Evolutionary conservation across 75 land plant species (phyloP).

Genomic region (Picea glauca): DNA sequence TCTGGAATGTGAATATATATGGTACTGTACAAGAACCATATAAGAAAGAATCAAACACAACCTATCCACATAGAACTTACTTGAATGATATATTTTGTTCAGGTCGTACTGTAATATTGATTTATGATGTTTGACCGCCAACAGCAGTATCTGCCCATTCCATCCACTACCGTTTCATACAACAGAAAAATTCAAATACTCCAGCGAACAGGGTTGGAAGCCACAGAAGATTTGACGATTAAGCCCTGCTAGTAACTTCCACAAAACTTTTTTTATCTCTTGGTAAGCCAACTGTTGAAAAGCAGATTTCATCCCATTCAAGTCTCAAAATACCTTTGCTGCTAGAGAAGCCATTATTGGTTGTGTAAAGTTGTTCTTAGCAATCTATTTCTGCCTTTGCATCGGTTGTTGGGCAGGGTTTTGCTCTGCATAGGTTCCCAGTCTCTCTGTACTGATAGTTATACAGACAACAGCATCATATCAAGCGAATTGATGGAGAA

Average conservation of each 20-base stretch:
- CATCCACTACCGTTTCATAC: neutral
- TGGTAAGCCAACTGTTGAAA: neutral
- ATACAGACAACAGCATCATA: neutral
- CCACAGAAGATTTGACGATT: neutral
- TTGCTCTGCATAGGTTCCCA: constrained; percentile 1
- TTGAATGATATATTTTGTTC: neutral
- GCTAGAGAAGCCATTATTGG: no score
- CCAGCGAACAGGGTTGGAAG: neutral
- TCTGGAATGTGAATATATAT: neutral
- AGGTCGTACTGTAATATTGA: neutral
- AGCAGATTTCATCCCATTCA: neutral
- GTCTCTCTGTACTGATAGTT: neutral
- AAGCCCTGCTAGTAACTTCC: neutral
- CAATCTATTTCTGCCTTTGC: neutral
- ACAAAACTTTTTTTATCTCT: neutral
- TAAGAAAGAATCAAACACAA: neutral
- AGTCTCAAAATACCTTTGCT: neutral
- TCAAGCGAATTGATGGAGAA: neutral
- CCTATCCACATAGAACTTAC: neutral
- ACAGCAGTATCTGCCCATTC: neutral
- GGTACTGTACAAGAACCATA: neutral
- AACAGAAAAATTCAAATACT: neutral
- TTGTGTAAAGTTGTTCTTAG: neutral
- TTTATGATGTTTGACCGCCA: neutral
- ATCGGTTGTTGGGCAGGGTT: neutral